Percentiles rank a stretch among this genome's conserved stretches.
phyloP scores from a whole-genome alignment of 202 grass and related monocot genomes.

The Bolboschoenoplectus hybrid region DNA sequence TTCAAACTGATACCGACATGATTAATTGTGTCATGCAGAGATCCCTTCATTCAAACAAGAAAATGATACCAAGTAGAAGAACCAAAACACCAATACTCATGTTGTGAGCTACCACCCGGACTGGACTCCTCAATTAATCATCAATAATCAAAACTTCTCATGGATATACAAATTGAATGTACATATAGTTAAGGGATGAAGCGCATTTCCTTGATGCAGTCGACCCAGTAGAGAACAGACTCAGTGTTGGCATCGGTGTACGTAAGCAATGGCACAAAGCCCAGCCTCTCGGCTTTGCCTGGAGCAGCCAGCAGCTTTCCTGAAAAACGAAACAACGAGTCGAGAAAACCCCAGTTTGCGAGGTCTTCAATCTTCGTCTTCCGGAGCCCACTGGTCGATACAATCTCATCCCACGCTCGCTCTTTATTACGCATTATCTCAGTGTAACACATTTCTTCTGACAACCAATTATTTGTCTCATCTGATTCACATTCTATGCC shows the following conservation, averaged over 20 bases:
- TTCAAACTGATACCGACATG: neutral
- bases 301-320: slow-evolving; percentile 32
- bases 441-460: slow-evolving; percentile 31
- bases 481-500: neutral
- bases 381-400: slow-evolving; percentile 27
- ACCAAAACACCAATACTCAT: neutral
- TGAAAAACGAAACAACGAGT: slow-evolving; percentile 36
- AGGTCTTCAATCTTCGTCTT: slow-evolving; percentile 35
- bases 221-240: slow-evolving; percentile 35
- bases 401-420: slow-evolving; percentile 41
- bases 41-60: neutral
- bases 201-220: slow-evolving; percentile 40
- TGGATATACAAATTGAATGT: neutral
- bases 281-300: slow-evolving; percentile 39
- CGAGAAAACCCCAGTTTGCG: slow-evolving; percentile 45
- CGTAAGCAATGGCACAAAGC: neutral
- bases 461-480: neutral
- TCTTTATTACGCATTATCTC: slow-evolving; percentile 39
- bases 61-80: neutral
- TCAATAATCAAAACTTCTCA: neutral
- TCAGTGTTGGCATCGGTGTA: slow-evolving; percentile 12
- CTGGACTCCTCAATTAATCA: neutral
- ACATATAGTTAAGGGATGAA: slow-evolving; percentile 29
- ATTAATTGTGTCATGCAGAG: neutral
- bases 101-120: neutral